Evolutionary conservation across 495 filamentous ascomycete genomes (phyloP), one percentile per base, ranked within the genome.

Genomic region (Podospora tetraspora): DNA sequence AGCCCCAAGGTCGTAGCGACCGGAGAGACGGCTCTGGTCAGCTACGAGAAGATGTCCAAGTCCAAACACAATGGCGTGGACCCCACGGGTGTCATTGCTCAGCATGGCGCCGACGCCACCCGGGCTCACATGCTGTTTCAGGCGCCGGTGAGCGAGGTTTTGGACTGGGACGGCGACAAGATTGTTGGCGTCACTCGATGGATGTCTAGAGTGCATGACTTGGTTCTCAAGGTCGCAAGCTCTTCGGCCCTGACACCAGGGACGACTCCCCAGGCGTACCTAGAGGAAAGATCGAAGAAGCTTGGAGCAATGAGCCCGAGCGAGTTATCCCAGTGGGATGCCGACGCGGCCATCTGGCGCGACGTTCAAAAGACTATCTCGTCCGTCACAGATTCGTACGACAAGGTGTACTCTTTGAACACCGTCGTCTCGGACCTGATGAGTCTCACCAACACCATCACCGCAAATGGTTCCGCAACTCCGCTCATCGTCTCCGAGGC

Each of bases 11-110:
- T 93, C 52, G 82, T 82, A 57, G 82, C 83, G 0, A 89, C 88
- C 1, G 85, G 85, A 23, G 75, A 85, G 59, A 72, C 73, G 0
- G 87, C 91, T 3, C 83, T 76, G 12, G 74, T 93, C 30, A 88
- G 86, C 0, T 96, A 86, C 66, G 92, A 97, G 77, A 97, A 97
- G 72, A 97, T 97, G 93, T 94, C 91, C n/a, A 97, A 97, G 77
- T 94, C 91, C 66, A 97, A 97, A 73, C 84, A 95, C 79, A 97
- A 97, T 74, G 93, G 93, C 32, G 91, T 96, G n/a, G 92, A 96
- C 73, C 93, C 93, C 0, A 86, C 84, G 0, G 77, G 72, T 0
- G 91, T 91, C 69, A 90, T 93, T 57, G 74, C 80, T 0, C 87
- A 86, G 66, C 90, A 94, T 68, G 92, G 93, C 22, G 91, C 92